phyloP scores from a whole-genome alignment of 257 asterid genomes.

The Linaria vulgaris region DNA sequence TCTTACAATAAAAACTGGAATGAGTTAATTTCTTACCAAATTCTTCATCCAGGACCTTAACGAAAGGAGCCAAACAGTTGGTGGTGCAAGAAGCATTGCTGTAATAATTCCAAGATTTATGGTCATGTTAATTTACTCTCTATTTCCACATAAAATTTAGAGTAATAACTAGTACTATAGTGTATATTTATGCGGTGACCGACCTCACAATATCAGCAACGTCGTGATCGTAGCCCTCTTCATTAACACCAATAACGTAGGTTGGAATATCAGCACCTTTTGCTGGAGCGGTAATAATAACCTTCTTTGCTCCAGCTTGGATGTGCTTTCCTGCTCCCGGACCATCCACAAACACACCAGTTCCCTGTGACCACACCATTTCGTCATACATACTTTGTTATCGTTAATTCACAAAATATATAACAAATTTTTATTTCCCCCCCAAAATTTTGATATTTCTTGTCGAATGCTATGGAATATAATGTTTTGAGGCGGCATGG shows the following conservation, averaged over 20 bases:
- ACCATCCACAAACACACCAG: constrained; percentile 92
- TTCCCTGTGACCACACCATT: constrained; percentile 50
- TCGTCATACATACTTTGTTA: no score
- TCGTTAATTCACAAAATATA: no score
- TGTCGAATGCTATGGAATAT: no score
- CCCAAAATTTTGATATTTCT: no score
- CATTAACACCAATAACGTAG: constrained; percentile 88
- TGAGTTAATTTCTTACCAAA: constrained; percentile 46
- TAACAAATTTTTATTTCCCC: no score
- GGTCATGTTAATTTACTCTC: not conserved
- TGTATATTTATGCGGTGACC: no score
- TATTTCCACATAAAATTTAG: no score
- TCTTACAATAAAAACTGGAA: not conserved
- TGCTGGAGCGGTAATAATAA: constrained; percentile 92
- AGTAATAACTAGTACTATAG: no score
- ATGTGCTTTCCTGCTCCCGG: constrained; percentile 98
- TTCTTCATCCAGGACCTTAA: constrained; percentile 80
- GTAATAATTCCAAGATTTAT: constrained; percentile 27
- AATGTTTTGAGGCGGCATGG: no score
- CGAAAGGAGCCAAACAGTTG: constrained; percentile 95
- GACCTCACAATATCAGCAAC: constrained; percentile 83
- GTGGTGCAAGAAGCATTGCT: constrained; percentile 99
- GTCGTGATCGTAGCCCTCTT: constrained; percentile 71
- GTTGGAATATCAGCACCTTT: constrained; percentile 96
- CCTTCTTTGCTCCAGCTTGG: constrained; percentile 98